These are phyloP conservation scores for Candida sanyaensis DNA, from an alignment of 1,139 yeast species.

Conservation along the genomic window DNA sequence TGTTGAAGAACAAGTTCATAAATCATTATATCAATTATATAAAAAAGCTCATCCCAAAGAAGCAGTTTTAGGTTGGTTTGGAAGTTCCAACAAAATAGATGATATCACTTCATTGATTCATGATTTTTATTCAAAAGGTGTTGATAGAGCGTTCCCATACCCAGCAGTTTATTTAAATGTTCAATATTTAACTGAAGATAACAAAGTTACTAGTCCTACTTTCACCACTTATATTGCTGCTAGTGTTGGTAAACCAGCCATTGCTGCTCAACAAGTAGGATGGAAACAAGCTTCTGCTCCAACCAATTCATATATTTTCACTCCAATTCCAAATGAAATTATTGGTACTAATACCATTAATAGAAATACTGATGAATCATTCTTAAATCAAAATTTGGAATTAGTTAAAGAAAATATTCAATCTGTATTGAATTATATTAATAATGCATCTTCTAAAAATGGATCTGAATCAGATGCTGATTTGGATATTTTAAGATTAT, in stretches of 20 bases:
- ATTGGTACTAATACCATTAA: conserved; percentile 44
- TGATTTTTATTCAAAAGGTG: conserved; percentile 74
- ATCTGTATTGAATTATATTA: conserved; percentile 51
- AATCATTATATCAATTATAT: conserved; percentile 69
- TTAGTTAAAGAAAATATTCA: conserved; percentile 57
- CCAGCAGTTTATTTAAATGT: conserved; percentile 81
- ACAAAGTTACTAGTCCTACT: conserved; percentile 38
- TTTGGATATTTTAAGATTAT: conserved; percentile 61
- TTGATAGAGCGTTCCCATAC: conserved; percentile 69
- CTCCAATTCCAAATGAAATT: conserved; percentile 74
- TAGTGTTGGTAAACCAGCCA: conserved; percentile 60
- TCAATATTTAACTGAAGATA: conserved; percentile 42
- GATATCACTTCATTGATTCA: conserved; percentile 81
- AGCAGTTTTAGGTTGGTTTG: conserved; percentile 86
- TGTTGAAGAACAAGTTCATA: conserved; percentile 75
- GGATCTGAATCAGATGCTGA: conserved; percentile 41
- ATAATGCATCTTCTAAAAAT: conserved; percentile 13
- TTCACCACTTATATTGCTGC: conserved; percentile 76
- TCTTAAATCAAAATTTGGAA: conserved; percentile 56
- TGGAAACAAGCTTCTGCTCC: conserved; percentile 37
- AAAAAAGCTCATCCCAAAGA: conserved; percentile 82
- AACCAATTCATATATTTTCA: conserved; percentile 64
- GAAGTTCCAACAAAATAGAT: conserved; percentile 65
- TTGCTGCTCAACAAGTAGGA: conserved; percentile 48
- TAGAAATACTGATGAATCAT: conserved; percentile 27